Evolutionary conservation across 2,329 filamentous ascomycete species (phyloP).

Genomic region (Curvularia spicifera): DNA sequence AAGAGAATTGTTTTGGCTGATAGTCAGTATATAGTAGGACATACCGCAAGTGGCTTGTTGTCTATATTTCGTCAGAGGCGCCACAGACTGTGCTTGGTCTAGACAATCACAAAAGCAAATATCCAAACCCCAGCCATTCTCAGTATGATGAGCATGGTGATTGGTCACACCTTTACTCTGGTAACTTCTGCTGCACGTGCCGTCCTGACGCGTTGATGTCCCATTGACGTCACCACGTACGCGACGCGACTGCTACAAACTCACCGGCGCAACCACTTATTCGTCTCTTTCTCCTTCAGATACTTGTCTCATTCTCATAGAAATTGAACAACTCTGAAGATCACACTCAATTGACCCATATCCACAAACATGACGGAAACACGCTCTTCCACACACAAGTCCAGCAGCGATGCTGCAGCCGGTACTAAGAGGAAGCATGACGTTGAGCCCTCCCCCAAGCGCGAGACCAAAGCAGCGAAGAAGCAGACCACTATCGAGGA

Average conservation of each 20-base stretch:
- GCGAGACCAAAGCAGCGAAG: slow-evolving; percentile 51
- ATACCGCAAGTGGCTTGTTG: not conserved
- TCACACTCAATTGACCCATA: slow-evolving; percentile 3
- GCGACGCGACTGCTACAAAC: slow-evolving; percentile 16
- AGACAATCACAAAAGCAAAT: not conserved
- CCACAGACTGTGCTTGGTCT: not conserved
- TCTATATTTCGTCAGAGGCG: not conserved
- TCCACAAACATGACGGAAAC: slow-evolving; percentile 36
- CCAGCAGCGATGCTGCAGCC: slow-evolving; percentile 38
- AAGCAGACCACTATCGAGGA: slow-evolving; percentile 63
- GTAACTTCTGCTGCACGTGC: slow-evolving; percentile 13
- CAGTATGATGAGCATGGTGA: not conserved
- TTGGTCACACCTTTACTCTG: not conserved
- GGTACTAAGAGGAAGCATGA: slow-evolving; percentile 53
- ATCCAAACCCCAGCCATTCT: not conserved
- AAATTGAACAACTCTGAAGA: not conserved
- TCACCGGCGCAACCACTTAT: not conserved
- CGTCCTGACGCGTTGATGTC: slow-evolving; percentile 17
- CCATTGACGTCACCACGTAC: slow-evolving; percentile 19
- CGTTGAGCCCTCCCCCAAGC: slow-evolving; percentile 49
- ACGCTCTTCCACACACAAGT: slow-evolving; percentile 35
- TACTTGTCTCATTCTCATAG: not conserved
- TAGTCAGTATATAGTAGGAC: not conserved
- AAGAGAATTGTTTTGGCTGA: not conserved
- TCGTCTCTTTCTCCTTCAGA: not conserved